A percentile compares a stretch with the other conserved stretches of the same genome.
phyloP scores from a whole-genome alignment of 345 rosid genomes.

The Boechera stricta region DNA sequence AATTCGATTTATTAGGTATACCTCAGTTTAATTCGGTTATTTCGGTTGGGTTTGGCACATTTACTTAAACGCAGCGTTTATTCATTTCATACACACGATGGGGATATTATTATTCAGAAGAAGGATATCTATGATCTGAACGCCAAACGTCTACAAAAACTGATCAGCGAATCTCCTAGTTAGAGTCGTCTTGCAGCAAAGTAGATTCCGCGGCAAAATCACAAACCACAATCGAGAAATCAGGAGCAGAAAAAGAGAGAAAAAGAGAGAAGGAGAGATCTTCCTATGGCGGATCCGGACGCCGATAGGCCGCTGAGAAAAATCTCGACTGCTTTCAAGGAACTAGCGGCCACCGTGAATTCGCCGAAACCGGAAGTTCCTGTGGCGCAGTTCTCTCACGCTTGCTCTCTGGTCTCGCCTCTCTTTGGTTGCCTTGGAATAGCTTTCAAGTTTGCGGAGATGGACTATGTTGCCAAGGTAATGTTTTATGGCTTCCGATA shows the following conservation, averaged over 20 bases:
- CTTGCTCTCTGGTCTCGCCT: constrained; percentile 92
- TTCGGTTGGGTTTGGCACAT: not conserved
- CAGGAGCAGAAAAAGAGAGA: constrained; percentile 1
- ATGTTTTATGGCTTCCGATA: not conserved
- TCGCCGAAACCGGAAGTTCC: constrained; percentile 58
- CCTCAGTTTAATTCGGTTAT: not conserved
- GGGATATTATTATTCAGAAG: constrained; percentile 16
- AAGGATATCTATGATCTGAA: constrained; percentile 16
- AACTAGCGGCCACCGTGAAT: constrained; percentile 55
- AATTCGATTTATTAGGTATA: too few species aligned
- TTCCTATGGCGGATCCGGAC: constrained; percentile 52
- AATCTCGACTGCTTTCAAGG: constrained; percentile 72
- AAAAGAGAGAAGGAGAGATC: constrained; percentile 10
- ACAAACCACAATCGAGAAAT: constrained; percentile 6
- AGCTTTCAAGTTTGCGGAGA: constrained; percentile 95
- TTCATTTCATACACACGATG: not conserved
- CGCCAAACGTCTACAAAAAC: constrained; percentile 23
- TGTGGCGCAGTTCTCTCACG: constrained; percentile 74
- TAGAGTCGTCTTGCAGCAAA: constrained; percentile 32
- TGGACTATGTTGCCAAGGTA: constrained; percentile 97
- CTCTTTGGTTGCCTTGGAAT: constrained; percentile 90
- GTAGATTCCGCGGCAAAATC: constrained; percentile 45
- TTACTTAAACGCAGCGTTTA: not conserved
- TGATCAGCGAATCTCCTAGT: constrained; percentile 31
- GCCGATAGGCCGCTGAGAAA: constrained; percentile 60